Base-by-base conservation (phyloP, 331 rosid species). In the Quercus lobata region DNA sequence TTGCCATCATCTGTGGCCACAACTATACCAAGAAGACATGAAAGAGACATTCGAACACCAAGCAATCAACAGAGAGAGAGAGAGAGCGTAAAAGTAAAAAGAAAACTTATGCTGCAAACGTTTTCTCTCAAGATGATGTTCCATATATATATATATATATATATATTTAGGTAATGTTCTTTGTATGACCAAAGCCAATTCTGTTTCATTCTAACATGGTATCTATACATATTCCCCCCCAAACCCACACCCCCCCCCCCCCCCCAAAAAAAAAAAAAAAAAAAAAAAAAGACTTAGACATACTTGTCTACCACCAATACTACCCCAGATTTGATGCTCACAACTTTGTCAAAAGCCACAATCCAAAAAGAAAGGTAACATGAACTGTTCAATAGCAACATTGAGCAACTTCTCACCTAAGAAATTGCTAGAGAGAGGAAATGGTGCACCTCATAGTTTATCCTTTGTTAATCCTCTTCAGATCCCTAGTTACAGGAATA, bases 1-100 rank as follows among this genome's bases (percentile, higher is more conserved):
- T 71, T 90, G 66, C 89, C 94, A 58, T 93, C 96, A 76, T 95
- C 99, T 4, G 99, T 95, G n/a, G 98, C 99, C 86, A 95, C 99
- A 86, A 95, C 99, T 95, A 78, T 68, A 83, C 70, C 54, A 69
- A 56, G 24, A 71, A 76, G 22, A 21, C 76, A 81, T 7, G 35
- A 71, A 52, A 79, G 52, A 83, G 81, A 78, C 72, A 66, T 24
- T 37, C 52, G 19, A 76, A 58, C 76, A 44, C 56, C 58, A 82
- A 77, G 69, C 52, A 57, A 86, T 70, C 73, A 52, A 77, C 22
- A 2, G 52, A 60, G 32, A 57, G 29, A 27, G 53, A 49, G 18
- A 49, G 17, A 49, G n/a, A n/a, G n/a, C n/a, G 54, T 10, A 14
- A 49, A 14, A 49, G 54, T 25, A 25, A 32, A 32, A 46, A 30